Percentiles rank a stretch among this genome's conserved stretches.
These are phyloP conservation scores for Adansonia rubrostipa DNA, from an alignment of 441 rosid species.

Conservation along the genomic window DNA sequence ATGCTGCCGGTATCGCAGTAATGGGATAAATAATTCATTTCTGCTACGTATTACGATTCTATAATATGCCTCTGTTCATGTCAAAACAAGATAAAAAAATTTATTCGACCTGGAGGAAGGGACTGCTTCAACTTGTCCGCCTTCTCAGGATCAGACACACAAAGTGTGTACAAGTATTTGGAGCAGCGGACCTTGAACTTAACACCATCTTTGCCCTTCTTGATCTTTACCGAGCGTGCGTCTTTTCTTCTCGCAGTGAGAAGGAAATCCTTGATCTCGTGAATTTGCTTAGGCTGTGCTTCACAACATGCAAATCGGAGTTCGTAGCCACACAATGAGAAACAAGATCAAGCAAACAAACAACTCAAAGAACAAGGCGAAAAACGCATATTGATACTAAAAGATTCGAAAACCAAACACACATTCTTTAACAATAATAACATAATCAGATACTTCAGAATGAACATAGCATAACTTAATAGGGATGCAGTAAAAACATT, in stretches of 20 bases:
- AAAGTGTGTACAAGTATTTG: conserved; percentile 73
- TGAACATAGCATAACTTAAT: not conserved
- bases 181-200: conserved; percentile 92
- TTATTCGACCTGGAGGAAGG: conserved; percentile 70
- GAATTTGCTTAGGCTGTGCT: conserved; percentile 79
- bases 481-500: too few species aligned
- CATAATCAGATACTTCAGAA: too few species aligned
- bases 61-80: not conserved
- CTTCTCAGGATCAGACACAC: conserved; percentile 71
- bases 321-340: not conserved
- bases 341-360: not conserved
- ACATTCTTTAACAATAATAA: too few species aligned
- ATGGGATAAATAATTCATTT: not conserved
- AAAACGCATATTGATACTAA: not conserved
- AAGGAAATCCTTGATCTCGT: conserved; percentile 87
- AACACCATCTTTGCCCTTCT: conserved; percentile 68
- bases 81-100: not conserved
- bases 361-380: not conserved
- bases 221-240: conserved; percentile 77
- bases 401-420: too few species aligned
- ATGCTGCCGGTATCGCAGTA: not conserved
- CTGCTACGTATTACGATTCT: not conserved
- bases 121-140: conserved; percentile 88
- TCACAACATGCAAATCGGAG: conserved; percentile 4
- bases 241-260: conserved; percentile 85